A percentile compares a stretch with the other conserved stretches of the same genome.
Conservation (phyloP, 2,329 filamentous ascomycete species). For the Hymenoscyphus infarciens region DNA sequence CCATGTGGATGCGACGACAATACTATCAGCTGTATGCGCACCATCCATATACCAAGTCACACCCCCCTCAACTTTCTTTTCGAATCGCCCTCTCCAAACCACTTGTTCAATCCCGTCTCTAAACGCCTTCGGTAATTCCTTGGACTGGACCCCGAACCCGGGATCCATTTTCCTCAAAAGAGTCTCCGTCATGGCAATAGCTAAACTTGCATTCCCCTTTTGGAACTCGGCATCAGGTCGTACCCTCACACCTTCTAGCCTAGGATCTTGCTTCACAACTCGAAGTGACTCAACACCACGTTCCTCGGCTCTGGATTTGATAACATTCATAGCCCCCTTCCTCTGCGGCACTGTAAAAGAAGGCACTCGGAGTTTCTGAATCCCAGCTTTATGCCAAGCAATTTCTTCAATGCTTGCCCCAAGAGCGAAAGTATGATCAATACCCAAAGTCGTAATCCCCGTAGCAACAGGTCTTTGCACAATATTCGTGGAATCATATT, state of each 20-base stretch:
- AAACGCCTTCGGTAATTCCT: constrained; percentile 58
- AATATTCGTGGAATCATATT: constrained; percentile 67
- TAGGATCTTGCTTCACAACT: constrained; percentile 45
- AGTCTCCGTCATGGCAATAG: constrained; percentile 49
- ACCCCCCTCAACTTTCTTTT: constrained; percentile 51
- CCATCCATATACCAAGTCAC: constrained; percentile 88
- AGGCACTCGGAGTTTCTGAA: constrained; percentile 58
- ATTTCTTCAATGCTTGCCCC: constrained; percentile 62
- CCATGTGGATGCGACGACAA: constrained; percentile 78
- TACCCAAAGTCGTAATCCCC: constrained; percentile 62
- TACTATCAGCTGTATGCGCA: constrained; percentile 87
- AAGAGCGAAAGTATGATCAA: constrained; percentile 64
- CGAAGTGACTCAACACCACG: constrained; percentile 42
- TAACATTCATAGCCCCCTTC: constrained; percentile 42
- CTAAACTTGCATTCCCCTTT: constrained; percentile 53
- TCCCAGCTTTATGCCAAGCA: constrained; percentile 71
- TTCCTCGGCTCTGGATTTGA: constrained; percentile 48
- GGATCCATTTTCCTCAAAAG: constrained; percentile 44
- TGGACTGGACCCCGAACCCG: constrained; percentile 23
- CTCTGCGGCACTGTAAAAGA: constrained; percentile 56
- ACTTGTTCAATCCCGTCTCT: constrained; percentile 70
- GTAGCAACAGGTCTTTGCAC: constrained; percentile 54
- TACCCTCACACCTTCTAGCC: constrained; percentile 45
- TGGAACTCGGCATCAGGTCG: constrained; percentile 55
- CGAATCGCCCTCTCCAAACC: constrained; percentile 76